A percentile compares a stretch with the other conserved stretches of the same genome.
These are phyloP conservation scores for Penicillium turbatum DNA, from an alignment of 495 filamentous ascomycete genomes.

Conservation along the genomic window DNA sequence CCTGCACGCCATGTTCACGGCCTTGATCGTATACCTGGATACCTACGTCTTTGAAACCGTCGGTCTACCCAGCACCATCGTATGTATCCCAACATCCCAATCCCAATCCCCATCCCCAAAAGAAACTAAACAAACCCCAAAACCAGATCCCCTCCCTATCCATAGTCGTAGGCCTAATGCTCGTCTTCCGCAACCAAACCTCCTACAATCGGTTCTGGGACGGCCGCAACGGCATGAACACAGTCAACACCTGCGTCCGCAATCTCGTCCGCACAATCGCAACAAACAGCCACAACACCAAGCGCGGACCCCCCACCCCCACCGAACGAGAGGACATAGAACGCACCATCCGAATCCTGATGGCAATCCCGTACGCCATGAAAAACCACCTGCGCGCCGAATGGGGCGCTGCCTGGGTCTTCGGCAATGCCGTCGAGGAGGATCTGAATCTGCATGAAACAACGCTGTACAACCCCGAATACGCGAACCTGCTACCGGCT, in stretches of 20 bases:
- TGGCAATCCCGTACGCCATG: conserved; percentile 69
- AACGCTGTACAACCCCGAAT: conserved; percentile 53
- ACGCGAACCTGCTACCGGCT: conserved; percentile 55
- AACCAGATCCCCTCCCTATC: conserved; percentile 65
- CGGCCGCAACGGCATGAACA: conserved; percentile 56
- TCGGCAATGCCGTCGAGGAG: conserved; percentile 34
- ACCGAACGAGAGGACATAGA: conserved; percentile 59
- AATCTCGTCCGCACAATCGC: conserved; percentile 61
- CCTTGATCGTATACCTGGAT: conserved; percentile 60
- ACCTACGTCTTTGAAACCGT: conserved; percentile 50
- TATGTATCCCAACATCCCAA: conserved; percentile 23
- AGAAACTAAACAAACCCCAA: background rate
- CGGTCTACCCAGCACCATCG: conserved; percentile 61
- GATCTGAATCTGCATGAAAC: conserved; percentile 43
- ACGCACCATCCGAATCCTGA: conserved; percentile 53
- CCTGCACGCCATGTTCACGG: conserved; percentile 60
- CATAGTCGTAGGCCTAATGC: conserved; percentile 77
- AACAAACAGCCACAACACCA: conserved; percentile 35
- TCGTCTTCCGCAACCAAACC: conserved; percentile 72
- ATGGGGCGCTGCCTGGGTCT: conserved; percentile 56
- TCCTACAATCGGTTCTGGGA: conserved; percentile 72
- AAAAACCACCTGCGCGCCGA: conserved; percentile 73
- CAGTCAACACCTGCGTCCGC: conserved; percentile 55
- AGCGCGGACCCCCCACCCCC: conserved; percentile 18
- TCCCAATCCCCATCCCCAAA: too few relatives aligned